A percentile compares a stretch with the other conserved stretches of the same genome.
These are phyloP conservation scores for Aspergillus neotritici DNA, from an alignment of 2,329 filamentous ascomycete genomes.

Conservation along the genomic window DNA sequence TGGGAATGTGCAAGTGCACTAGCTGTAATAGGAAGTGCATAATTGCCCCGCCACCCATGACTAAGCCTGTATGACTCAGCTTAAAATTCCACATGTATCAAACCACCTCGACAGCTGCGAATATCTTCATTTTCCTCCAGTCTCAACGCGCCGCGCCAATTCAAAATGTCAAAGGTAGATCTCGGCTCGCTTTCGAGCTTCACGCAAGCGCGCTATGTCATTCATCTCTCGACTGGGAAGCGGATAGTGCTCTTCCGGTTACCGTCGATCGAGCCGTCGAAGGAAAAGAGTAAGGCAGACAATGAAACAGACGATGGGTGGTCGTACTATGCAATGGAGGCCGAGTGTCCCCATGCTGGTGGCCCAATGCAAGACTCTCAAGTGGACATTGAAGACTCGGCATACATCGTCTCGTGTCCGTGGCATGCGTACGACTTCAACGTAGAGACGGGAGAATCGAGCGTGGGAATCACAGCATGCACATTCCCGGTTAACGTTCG, in stretches of 20 bases:
- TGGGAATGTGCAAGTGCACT: no score
- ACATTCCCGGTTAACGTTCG: constrained; percentile 40
- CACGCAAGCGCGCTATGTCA: constrained; percentile 38
- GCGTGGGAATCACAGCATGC: constrained; percentile 44
- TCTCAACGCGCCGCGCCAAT: no score
- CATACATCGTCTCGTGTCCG: constrained; percentile 44
- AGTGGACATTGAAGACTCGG: constrained; percentile 46
- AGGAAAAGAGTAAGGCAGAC: constrained; percentile 14
- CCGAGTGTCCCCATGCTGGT: constrained; percentile 44
- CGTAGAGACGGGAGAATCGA: constrained; percentile 46
- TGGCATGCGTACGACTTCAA: constrained; percentile 49
- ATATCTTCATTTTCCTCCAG: no score
- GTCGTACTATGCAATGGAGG: constrained; percentile 47
- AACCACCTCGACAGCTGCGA: no score
- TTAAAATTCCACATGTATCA: no score
- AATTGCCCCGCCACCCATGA: no score
- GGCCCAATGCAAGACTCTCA: constrained; percentile 44
- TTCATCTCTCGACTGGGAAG: constrained; percentile 41
- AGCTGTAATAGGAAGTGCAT: no score
- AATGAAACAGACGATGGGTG: constrained; percentile 37
- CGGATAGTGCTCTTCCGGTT: constrained; percentile 44
- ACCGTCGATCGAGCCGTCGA: constrained; percentile 35
- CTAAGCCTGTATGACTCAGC: no score
- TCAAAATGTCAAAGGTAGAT: constrained; percentile 17
- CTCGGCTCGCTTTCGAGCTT: constrained; percentile 31